These are phyloP conservation scores for Danielia oregonensis DNA, from an alignment of 805 yeast species.

Conservation along the genomic window DNA sequence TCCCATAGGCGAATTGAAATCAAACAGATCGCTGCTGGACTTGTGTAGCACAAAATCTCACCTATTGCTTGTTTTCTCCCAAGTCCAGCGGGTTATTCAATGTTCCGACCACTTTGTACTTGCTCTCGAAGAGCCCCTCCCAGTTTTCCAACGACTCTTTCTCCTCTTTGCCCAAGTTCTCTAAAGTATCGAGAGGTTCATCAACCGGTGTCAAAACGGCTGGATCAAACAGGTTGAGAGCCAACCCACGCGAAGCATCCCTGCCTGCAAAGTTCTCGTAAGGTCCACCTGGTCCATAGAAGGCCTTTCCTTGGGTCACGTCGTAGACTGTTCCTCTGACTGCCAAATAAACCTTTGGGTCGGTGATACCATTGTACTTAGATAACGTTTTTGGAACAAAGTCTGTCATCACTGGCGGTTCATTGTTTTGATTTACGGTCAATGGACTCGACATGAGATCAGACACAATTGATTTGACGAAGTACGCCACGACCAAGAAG, in stretches of 20 bases:
- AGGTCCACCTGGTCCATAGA: slow-evolving; percentile 96
- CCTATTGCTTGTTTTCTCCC: no score
- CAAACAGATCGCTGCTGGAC: no score
- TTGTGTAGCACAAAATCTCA: no score
- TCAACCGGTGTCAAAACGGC: slow-evolving; percentile 63
- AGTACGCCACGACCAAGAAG: slow-evolving; percentile 26
- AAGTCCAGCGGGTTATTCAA: slow-evolving; percentile 34
- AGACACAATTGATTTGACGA: slow-evolving; percentile 25
- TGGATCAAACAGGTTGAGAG: slow-evolving; percentile 78
- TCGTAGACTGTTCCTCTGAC: slow-evolving; percentile 86
- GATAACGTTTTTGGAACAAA: slow-evolving; percentile 75
- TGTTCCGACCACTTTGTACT: slow-evolving; percentile 79
- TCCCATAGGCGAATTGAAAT: no score
- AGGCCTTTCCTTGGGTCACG: slow-evolving; percentile 71
- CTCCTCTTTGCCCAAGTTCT: slow-evolving; percentile 60
- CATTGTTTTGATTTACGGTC: slow-evolving; percentile 17
- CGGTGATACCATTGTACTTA: slow-evolving; percentile 77
- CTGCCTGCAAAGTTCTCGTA: slow-evolving; percentile 93
- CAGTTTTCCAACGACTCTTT: slow-evolving; percentile 71
- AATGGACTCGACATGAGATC: slow-evolving; percentile 31
- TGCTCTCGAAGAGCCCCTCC: slow-evolving; percentile 77
- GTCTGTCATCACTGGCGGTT: slow-evolving; percentile 39
- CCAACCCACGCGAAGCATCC: slow-evolving; percentile 92
- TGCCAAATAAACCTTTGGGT: slow-evolving; percentile 76
- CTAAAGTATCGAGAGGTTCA: slow-evolving; percentile 71